phyloP scores from a whole-genome alignment of 805 yeast genomes.

The Starmerella potacharoeniae region DNA sequence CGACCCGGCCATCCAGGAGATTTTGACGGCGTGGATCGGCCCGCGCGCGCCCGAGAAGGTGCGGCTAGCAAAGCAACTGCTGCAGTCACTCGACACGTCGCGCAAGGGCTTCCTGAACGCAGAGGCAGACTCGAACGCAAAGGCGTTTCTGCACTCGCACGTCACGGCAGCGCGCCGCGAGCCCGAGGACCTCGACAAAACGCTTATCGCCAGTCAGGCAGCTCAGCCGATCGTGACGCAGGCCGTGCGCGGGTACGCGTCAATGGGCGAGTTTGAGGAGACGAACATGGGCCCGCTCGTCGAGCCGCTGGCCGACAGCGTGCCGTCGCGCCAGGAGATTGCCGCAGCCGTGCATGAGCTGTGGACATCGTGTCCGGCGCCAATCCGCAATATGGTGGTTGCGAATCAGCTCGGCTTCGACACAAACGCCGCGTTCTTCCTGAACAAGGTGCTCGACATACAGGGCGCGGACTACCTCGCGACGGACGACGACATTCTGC shows the following conservation, averaged over 20 bases:
- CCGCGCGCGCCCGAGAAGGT: not conserved
- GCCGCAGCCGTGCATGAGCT: conserved; percentile 59
- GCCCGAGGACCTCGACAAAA: not conserved
- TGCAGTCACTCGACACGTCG: conserved; percentile 18
- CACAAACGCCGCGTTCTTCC: conserved; percentile 69
- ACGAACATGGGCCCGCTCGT: not conserved
- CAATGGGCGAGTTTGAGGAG: conserved; percentile 7
- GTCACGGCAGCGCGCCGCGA: not conserved
- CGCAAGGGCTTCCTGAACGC: conserved; percentile 29
- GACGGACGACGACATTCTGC: conserved; percentile 69
- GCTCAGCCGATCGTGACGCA: conserved; percentile 9
- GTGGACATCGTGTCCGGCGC: conserved; percentile 39
- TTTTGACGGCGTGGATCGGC: conserved; percentile 11
- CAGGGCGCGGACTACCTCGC: conserved; percentile 57
- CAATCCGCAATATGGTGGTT: conserved; percentile 36
- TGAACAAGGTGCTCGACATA: conserved; percentile 58
- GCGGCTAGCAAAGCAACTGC: not conserved
- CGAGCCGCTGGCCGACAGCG: not conserved
- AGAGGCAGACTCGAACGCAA: conserved; percentile 48
- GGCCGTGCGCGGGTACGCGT: conserved; percentile 9
- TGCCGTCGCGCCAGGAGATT: conserved; percentile 29
- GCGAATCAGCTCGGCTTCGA: conserved; percentile 78
- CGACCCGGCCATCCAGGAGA: not conserved
- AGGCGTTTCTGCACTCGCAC: conserved; percentile 33
- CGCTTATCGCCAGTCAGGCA: conserved; percentile 40